Evolutionary conservation across 163 green algal species (phyloP).

Genomic region (Chlamydomonas reinhardtii): DNA sequence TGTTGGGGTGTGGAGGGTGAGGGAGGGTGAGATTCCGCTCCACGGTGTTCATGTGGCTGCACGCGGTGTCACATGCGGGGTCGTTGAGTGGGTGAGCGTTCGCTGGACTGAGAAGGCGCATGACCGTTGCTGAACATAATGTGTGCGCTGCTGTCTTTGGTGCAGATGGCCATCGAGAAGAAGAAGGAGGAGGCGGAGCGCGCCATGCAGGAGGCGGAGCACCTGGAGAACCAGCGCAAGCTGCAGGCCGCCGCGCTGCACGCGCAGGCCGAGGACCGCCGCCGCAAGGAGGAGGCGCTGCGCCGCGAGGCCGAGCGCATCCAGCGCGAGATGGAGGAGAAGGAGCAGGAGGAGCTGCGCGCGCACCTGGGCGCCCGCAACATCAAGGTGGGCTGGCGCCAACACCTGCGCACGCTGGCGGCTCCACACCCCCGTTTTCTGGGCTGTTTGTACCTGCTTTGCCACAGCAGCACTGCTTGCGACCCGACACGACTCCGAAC

Average conservation of each 20-base stretch:
- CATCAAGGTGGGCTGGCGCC: slow-evolving; percentile 69
- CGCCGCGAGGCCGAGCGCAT: slow-evolving; percentile 84
- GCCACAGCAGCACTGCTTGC: too few relatives aligned
- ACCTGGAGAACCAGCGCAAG: slow-evolving; percentile 85
- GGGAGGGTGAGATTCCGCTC: too few relatives aligned
- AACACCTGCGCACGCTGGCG: background rate
- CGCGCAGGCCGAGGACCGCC: slow-evolving; percentile 66
- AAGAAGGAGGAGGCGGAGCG: slow-evolving; percentile 97
- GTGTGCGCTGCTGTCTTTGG: too few relatives aligned
- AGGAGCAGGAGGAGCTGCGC: slow-evolving; percentile 88
- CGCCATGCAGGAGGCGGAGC: slow-evolving; percentile 83
- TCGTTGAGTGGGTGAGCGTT: too few relatives aligned
- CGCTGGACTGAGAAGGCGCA: too few relatives aligned
- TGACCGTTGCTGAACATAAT: too few relatives aligned
- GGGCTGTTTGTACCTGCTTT: too few relatives aligned
- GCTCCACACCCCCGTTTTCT: too few relatives aligned
- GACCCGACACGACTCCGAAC: too few relatives aligned
- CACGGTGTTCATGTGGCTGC: too few relatives aligned
- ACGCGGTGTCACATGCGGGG: too few relatives aligned
- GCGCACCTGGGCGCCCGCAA: slow-evolving; percentile 83
- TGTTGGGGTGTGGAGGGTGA: background rate
- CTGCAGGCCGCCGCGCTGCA: slow-evolving; percentile 70
- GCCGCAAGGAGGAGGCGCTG: slow-evolving; percentile 68
- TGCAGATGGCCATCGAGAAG: slow-evolving; percentile 91
- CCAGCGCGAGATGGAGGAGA: slow-evolving; percentile 90